Conservation (phyloP, 2,329 filamentous ascomycete species). For the Aspergillus sp. region DNA sequence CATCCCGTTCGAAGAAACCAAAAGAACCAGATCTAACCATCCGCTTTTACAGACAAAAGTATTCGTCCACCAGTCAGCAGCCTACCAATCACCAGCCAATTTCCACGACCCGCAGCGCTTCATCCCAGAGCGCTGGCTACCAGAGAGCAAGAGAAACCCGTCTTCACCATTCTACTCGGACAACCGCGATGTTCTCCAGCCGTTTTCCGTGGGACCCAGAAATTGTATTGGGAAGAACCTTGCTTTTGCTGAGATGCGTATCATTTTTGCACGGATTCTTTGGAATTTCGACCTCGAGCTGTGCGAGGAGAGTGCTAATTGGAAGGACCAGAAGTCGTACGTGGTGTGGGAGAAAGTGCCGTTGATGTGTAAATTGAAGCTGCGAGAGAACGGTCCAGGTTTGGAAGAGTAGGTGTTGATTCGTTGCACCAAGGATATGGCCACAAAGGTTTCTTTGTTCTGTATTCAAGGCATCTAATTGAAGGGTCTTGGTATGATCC, state of each 20-base stretch:
- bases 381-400: background rate
- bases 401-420: background rate
- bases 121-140: constrained; percentile 30
- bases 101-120: constrained; percentile 25
- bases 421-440: no score
- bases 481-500: background rate
- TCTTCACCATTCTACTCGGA: background rate
- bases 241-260: background rate
- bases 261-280: background rate
- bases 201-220: background rate
- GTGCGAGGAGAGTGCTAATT: background rate
- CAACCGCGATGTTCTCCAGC: background rate
- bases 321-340: background rate
- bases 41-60: constrained; percentile 19
- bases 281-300: background rate
- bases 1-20: no score
- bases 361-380: background rate
- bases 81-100: constrained; percentile 21
- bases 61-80: constrained; percentile 25
- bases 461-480: no score
- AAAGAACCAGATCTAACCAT: background rate
- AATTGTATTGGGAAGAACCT: background rate
- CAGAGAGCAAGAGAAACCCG: background rate
- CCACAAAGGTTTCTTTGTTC: no score
- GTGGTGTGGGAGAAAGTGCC: background rate